Percentiles rank a stretch among this genome's conserved stretches.
phyloP scores from a whole-genome alignment of 139 green algal genomes.

The Gonium pectorale region DNA sequence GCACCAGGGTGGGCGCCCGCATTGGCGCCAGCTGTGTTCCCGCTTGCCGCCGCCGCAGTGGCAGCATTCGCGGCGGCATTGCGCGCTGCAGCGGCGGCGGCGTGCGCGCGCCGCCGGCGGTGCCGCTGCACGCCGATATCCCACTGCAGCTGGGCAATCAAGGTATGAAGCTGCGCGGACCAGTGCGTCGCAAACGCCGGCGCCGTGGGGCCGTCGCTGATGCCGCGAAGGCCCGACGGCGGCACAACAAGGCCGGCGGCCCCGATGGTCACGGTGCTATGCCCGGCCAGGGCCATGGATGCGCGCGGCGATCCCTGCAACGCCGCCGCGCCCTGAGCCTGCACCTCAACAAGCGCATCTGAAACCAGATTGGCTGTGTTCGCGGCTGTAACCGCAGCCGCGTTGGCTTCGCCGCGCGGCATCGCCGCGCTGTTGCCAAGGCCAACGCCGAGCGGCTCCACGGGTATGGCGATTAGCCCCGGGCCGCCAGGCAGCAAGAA shows the following conservation, averaged over 20 bases:
- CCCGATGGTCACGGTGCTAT: not conserved
- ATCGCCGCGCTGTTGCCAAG: too few relatives aligned
- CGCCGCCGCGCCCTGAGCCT: not conserved
- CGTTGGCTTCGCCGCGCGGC: too few relatives aligned
- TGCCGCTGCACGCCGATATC: conserved; percentile 65
- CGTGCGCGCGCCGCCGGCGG: conserved; percentile 36
- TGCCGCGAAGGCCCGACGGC: not conserved
- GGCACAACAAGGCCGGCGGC: not conserved
- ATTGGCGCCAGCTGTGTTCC: not conserved
- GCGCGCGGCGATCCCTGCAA: not conserved
- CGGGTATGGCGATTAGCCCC: too few relatives aligned
- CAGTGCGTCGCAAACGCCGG: conserved; percentile 47
- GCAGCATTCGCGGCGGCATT: not conserved
- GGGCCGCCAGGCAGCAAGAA: not conserved
- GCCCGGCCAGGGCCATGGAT: not conserved
- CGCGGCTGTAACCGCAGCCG: too few relatives aligned
- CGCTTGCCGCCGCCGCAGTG: not conserved
- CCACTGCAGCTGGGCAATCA: conserved; percentile 67
- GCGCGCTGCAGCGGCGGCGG: conserved; percentile 40
- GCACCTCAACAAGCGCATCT: not conserved
- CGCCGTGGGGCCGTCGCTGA: not conserved
- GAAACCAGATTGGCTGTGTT: too few relatives aligned
- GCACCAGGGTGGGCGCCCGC: not conserved
- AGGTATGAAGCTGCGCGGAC: conserved; percentile 57
- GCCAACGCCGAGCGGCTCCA: too few relatives aligned